Evolutionary conservation across 2,329 filamentous ascomycete genomes (phyloP).

Genomic region (Monascus ruber): DNA sequence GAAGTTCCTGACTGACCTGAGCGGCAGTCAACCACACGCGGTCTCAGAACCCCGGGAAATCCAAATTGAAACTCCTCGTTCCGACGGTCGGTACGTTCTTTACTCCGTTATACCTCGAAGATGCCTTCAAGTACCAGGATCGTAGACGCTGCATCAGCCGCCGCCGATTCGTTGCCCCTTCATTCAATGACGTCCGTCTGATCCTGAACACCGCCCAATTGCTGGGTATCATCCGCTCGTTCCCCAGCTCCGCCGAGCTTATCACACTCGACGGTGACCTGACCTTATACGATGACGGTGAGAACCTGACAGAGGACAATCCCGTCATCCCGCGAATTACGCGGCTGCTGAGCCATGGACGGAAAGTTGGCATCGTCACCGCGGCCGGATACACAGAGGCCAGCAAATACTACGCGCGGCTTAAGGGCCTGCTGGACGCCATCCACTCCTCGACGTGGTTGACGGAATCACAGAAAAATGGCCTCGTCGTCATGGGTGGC

Average conservation of each 20-base stretch:
- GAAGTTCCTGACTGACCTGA: neutral
- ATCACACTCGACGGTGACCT: conserved; percentile 97
- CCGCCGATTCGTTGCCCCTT: conserved; percentile 84
- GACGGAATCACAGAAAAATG: conserved; percentile 56
- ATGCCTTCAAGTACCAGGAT: conserved; percentile 88
- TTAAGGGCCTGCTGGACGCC: conserved; percentile 77
- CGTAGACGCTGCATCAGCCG: conserved; percentile 74
- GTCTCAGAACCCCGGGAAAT: conserved; percentile 54
- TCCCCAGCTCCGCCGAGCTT: conserved; percentile 57
- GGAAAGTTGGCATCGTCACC: conserved; percentile 89
- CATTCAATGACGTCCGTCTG: conserved; percentile 90
- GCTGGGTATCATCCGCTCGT: conserved; percentile 70
- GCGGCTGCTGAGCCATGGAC: conserved; percentile 63
- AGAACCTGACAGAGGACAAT: conserved; percentile 62
- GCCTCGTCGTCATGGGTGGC: conserved; percentile 84
- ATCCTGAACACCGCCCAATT: conserved; percentile 91
- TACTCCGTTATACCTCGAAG: conserved; percentile 72
- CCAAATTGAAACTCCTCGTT: conserved; percentile 85
- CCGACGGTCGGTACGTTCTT: conserved; percentile 91
- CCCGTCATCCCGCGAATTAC: conserved; percentile 61
- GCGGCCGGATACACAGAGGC: conserved; percentile 90
- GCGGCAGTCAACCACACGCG: conserved; percentile 58
- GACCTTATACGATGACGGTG: conserved; percentile 84
- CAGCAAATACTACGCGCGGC: conserved; percentile 70
- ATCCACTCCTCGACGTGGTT: conserved; percentile 53